Evolutionary conservation across 2,329 filamentous ascomycete species (phyloP), one percentile per base, ranked within the genome.

Genomic region (Fusarium nematophilum): DNA sequence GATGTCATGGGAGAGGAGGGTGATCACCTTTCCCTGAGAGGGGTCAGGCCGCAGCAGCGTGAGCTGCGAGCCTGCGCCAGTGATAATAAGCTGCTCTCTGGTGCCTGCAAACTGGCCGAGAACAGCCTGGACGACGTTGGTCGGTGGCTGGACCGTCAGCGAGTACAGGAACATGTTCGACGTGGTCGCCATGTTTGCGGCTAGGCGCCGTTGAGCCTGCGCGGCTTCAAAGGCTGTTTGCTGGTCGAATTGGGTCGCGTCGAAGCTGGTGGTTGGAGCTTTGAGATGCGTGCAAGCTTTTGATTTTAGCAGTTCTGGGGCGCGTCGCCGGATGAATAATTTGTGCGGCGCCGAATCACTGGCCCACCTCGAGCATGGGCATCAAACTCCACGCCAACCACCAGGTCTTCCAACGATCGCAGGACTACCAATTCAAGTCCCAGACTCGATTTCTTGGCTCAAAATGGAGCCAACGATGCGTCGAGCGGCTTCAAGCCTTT

Each of bases 91-190:
- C 82, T 99, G 95, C 79, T 97, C 94, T 80, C 94, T 96, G 64
- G 92, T 97, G 66, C 94, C 93, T 57, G 92, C 89, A 78, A 98
- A 98, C 79, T 98, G 94, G 69, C 95, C 96, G 57, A 97, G 85
- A 65, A 97, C 90, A 63, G 95, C 93, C 78, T 96, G 90, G 44
- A 90, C 93, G 71, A 97, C 88, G 57, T 92, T 90, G 66, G 93
- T 93, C 27, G 95, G 92, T 68, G 92, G 90, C 79, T 97, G 93
- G 72, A 99, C 89, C 68, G 95, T 98, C 81, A 99, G 84, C 72
- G 92, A 95, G 81, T 99, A 99, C 81, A 99, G 89, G 77, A 97
- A 97, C 92, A 97, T 96, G 76, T 94, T 94, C 66, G 93, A 97
- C 59, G 94, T 97, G 75, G 93, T 96, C 81, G 95, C 94, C 95